Conservation (phyloP, 768 basidiomycete species). For the Amanita jacksonii region DNA sequence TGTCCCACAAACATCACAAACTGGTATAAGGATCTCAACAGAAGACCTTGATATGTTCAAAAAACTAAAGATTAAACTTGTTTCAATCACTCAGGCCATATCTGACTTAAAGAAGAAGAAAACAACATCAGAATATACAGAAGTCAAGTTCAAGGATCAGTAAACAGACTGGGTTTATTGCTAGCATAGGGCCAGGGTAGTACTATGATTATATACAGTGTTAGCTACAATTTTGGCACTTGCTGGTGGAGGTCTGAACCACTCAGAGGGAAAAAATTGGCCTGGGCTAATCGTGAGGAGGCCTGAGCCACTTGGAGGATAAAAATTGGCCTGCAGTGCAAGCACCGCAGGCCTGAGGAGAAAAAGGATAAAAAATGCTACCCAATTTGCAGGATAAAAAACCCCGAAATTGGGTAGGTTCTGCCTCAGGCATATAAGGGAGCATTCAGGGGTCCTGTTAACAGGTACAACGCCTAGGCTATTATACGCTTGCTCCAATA, state of each 20-base stretch:
- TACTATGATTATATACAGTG: no score
- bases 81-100: no score
- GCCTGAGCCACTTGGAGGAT: not conserved
- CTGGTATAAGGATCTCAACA: not conserved
- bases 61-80: not conserved
- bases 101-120: no score
- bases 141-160: no score
- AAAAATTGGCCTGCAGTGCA: not conserved
- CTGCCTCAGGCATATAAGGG: no score
- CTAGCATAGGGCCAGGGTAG: no score
- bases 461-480: no score
- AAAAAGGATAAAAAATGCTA: constrained; percentile 1
- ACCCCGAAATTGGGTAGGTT: not conserved
- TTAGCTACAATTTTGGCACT: no score
- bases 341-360: constrained; percentile 1
- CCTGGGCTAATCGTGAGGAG: not conserved
- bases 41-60: not conserved
- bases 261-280: not conserved
- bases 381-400: not conserved
- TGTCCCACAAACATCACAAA: not conserved
- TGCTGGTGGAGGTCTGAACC: not conserved
- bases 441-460: constrained; percentile 2
- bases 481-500: no score
- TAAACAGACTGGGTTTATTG: no score
- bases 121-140: no score